These are phyloP conservation scores for Ophiostoma montium DNA, from an alignment of 2,329 filamentous ascomycete species.

Conservation along the genomic window DNA sequence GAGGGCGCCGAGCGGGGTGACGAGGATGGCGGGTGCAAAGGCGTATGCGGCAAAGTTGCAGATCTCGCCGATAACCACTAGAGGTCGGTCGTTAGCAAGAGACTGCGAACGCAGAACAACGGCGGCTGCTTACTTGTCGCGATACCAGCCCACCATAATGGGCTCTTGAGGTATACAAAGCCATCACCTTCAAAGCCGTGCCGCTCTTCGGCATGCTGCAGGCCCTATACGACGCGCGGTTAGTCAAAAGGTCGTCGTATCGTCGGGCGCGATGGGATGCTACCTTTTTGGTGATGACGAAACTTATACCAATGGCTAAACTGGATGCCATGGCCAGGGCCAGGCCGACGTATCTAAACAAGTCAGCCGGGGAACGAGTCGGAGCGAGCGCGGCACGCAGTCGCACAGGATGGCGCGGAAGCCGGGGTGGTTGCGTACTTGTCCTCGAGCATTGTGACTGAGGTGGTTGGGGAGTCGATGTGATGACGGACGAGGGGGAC, in stretches of 20 bases:
- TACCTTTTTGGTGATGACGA: constrained; percentile 98
- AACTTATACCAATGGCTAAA: constrained; percentile 78
- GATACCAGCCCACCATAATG: constrained; percentile 96
- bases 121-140: constrained; percentile 53
- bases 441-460: constrained; percentile 26
- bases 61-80: constrained; percentile 84
- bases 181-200: constrained; percentile 97
- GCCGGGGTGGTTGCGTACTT: constrained; percentile 23
- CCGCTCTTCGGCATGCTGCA: constrained; percentile 77
- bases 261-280: constrained; percentile 13
- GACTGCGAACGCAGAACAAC: neutral
- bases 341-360: constrained; percentile 53
- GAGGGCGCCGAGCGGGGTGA: constrained; percentile 85
- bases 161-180: constrained; percentile 83
- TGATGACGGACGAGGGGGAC: neutral
- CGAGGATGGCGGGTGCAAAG: constrained; percentile 95
- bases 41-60: constrained; percentile 98
- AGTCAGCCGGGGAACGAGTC: neutral
- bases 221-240: constrained; percentile 7
- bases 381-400: constrained; percentile 4
- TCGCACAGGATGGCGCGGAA: neutral
- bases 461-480: neutral
- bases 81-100: constrained; percentile 5
- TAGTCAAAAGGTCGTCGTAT: neutral
- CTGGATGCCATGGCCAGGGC: constrained; percentile 61